Evolutionary conservation across 805 yeast species (phyloP), one percentile per base, ranked within the genome.

Genomic region (Jamesozyma rosinii): DNA sequence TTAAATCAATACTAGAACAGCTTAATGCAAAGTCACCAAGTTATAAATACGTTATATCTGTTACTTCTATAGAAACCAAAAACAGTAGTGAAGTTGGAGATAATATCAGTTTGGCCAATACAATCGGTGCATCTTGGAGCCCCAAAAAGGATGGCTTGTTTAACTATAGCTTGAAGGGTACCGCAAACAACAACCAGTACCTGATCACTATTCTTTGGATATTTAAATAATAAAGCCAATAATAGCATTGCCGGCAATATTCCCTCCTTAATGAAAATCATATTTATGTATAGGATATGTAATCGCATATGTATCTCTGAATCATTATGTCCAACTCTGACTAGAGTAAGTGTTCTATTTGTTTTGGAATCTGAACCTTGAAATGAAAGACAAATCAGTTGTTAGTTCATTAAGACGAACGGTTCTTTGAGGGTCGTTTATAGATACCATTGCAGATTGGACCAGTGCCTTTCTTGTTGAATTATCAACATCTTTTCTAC

Each of bases 81-180:
- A 52, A 55, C 2, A 41, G 19, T 19, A 41, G 29, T 27, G 32
- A 31, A 8, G 14, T 15, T 19, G 4, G 54, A 54, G 20, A 49
- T 21, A 33, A 51, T 35, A 38, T 55, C 8, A 39, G 42, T 9
- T 42, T 71, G 17, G 49, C 60, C 2, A 62, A 71, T 9, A 58
- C 67, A 4, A 64, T 76, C 38, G 81, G 80, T 10, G 72, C 80
- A 0, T 62, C 71, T 4, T 79, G 84, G 83, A 78, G 78, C 48
- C 54, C 64, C 8, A 59, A 63, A 11, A 75, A 67, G 37, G 87
- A 80, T 57, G 85, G 84, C 2, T 61, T 67, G 29, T 59, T 71
- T 11, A 66, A 66, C 20, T 44, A 72, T 18, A 62, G 61, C 40
- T 44, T 69, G 13, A 49, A 51, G 5, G 31, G 47, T 8, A 55